Conservation (phyloP, 139 green algal species). For the Gonium pectorale region DNA sequence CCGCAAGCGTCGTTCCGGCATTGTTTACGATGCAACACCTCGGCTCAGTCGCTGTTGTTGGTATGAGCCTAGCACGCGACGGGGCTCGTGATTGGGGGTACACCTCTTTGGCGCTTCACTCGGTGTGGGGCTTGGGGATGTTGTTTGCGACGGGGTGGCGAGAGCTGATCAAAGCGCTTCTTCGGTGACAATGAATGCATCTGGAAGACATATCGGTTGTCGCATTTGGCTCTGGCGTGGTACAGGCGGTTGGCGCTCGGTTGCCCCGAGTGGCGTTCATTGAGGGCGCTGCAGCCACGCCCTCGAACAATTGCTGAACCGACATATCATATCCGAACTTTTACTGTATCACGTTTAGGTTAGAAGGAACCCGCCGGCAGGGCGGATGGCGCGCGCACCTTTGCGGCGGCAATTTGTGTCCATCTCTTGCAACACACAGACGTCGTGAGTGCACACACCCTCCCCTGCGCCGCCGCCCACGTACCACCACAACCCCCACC, state of each 20-base stretch:
- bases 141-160: not conserved
- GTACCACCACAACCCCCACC: too few species aligned
- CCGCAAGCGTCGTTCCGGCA: not conserved
- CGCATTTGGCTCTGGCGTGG: too few species aligned
- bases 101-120: not conserved
- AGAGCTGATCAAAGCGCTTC: not conserved
- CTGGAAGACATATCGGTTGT: not conserved
- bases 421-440: too few species aligned
- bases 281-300: not conserved
- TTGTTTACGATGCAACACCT: conserved; percentile 11
- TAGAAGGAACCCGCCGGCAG: too few species aligned
- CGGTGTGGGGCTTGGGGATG: not conserved
- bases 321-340: too few species aligned
- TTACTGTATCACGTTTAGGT: too few species aligned
- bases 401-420: too few species aligned
- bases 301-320: not conserved
- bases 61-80: not conserved
- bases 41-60: not conserved
- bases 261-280: not conserved
- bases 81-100: not conserved
- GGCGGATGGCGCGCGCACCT: too few species aligned
- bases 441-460: too few species aligned
- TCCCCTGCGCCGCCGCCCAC: too few species aligned
- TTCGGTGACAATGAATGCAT: not conserved
- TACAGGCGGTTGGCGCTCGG: not conserved